Percentiles rank a stretch among this genome's conserved stretches.
phyloP scores from a whole-genome alignment of 2,329 filamentous ascomycete genomes.

The Pseudocercospora pini-densiflorae region DNA sequence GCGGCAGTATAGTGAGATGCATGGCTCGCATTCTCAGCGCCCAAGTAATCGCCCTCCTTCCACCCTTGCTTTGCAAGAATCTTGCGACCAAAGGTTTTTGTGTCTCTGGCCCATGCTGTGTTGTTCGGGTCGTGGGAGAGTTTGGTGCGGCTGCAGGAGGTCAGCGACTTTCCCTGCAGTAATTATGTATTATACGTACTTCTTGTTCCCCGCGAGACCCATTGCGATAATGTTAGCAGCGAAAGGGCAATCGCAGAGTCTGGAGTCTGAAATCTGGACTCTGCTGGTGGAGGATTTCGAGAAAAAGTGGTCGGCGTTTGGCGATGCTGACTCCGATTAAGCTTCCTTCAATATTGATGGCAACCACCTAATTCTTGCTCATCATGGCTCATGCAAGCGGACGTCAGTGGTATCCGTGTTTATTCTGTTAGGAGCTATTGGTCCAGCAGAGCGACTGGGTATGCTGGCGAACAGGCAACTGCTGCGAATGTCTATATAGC shows the following conservation, averaged over 20 bases:
- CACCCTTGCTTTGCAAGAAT: constrained; percentile 90
- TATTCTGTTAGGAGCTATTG: neutral
- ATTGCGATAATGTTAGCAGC: constrained; percentile 48
- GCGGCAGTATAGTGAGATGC: constrained; percentile 77
- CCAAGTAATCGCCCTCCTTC: constrained; percentile 82
- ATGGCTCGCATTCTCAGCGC: constrained; percentile 75
- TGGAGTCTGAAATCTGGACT: neutral
- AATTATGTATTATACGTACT: neutral
- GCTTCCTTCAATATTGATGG: neutral
- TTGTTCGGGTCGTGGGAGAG: constrained; percentile 94
- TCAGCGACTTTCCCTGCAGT: neutral
- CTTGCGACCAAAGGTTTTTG: constrained; percentile 82
- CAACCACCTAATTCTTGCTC: neutral
- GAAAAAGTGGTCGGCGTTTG: neutral
- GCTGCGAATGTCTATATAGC: neutral
- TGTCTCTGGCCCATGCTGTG: constrained; percentile 86
- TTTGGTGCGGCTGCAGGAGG: constrained; percentile 64
- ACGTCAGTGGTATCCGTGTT: constrained; percentile 1
- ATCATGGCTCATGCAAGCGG: neutral
- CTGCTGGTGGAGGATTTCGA: neutral
- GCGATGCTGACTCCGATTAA: neutral
- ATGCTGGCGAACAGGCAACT: neutral
- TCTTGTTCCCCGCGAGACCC: constrained; percentile 65
- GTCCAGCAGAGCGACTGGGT: neutral
- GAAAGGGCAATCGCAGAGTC: neutral